phyloP scores from a whole-genome alignment of 1,284 basidiomycete species.

The Ganoderma sinense region DNA sequence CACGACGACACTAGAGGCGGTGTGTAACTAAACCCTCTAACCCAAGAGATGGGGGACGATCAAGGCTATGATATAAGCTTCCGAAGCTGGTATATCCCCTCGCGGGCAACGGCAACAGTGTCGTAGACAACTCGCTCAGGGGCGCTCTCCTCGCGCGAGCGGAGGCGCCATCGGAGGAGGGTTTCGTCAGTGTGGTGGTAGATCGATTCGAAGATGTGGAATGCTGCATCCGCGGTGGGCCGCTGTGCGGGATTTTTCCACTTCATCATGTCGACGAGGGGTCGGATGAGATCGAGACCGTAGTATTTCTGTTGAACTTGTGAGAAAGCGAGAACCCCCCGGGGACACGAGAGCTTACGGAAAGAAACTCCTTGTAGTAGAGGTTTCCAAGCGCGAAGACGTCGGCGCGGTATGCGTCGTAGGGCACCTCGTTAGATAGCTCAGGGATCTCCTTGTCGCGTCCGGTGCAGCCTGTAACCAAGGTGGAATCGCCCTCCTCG shows the following conservation, averaged over 20 bases:
- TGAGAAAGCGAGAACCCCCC: background rate
- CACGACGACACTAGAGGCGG: background rate
- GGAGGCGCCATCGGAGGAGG: background rate
- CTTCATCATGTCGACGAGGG: constrained; percentile 21
- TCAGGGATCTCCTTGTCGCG: constrained; percentile 39
- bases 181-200: background rate
- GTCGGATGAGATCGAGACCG: constrained; percentile 15
- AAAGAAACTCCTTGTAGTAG: constrained; percentile 23
- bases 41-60: background rate
- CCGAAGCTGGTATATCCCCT: background rate
- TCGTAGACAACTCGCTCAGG: background rate
- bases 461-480: constrained; percentile 27
- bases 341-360: constrained; percentile 6
- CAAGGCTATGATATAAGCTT: background rate
- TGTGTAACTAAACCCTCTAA: no score
- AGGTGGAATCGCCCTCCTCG: constrained; percentile 10
- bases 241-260: constrained; percentile 4
- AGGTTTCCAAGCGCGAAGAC: constrained; percentile 37
- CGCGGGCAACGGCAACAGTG: background rate
- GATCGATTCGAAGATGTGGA: background rate
- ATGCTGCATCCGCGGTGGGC: constrained; percentile 5
- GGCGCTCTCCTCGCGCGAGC: background rate
- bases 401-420: constrained; percentile 41
- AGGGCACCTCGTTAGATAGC: constrained; percentile 33
- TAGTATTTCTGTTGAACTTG: constrained; percentile 18